Evolutionary conservation across 176 grass and related monocot genomes (phyloP), one percentile per base, ranked within the genome.

Genomic region (Cenchrus purpureus): DNA sequence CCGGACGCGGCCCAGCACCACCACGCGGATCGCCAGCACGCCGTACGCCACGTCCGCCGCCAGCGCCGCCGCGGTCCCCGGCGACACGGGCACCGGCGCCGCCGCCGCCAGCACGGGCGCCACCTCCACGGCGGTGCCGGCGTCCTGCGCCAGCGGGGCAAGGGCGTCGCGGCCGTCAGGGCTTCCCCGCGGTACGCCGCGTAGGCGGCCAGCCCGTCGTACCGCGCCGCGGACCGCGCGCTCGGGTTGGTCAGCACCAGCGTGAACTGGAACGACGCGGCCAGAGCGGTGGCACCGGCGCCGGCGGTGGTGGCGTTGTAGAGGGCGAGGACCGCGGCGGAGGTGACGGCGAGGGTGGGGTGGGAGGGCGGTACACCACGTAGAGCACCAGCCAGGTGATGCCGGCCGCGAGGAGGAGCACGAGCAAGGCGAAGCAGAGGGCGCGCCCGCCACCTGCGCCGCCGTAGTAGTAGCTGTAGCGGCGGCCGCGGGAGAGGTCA

Each of bases 71-170:
- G 84, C 83, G 54, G 89, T 20, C 71, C 85, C 89, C 12, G 61
- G 77, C 19, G 91, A 87, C 71, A 98, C 91, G 15, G 89, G 87
- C 59, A 94, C 89, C 0, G 92, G 77, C 1, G 86, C 75, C 59
- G 91, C n/a, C n/a, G n/a, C n/a, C n/a, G n/a, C 91, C 5, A 94
- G 77, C 71, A 92, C 86, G 56, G 92, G 86, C 11, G 92, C 73
- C 32, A 83, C 85, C 12, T 5, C 63, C 78, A 89, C 79, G 6
- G 81, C 83, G 87, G 63, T 77, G 68, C 64, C 62, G 14, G 83
- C 66, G 73, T 98, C 83, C 91, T 90, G 91, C 63, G 32, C 45
- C 46, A 98, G 87, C 71, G 93, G 89, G 91, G 91, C 69, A 98
- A 49, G 56, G 76, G 13, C 17, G 78, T 14, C 2, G 93, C 83